These are phyloP conservation scores for Malassezia dermatis DNA, from an alignment of 1,284 basidiomycete genomes.

Conservation along the genomic window DNA sequence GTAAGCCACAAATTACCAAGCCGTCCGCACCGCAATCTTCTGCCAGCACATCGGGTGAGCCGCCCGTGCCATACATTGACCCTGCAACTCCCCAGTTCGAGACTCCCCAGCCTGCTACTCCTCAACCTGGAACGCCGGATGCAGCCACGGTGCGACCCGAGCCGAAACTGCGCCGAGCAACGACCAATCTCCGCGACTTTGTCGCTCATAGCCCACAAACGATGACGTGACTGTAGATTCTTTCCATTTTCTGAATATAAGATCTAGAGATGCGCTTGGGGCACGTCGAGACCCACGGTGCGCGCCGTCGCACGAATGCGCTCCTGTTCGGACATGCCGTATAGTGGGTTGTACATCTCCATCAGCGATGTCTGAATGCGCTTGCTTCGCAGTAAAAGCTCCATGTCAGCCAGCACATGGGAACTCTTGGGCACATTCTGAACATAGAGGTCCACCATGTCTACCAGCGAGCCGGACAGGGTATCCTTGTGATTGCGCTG, in stretches of 20 bases:
- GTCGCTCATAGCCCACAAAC: not conserved
- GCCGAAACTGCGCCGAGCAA: not conserved
- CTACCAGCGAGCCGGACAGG: not conserved
- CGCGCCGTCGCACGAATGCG: conserved; percentile 70
- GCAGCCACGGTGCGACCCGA: not conserved
- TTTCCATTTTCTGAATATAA: not conserved
- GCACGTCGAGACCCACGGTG: conserved; percentile 61
- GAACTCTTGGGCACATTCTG: not conserved
- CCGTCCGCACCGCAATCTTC: not conserved
- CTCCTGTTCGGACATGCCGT: conserved; percentile 67
- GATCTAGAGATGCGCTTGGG: not conserved
- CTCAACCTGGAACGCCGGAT: not conserved
- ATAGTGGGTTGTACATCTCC: conserved; percentile 66
- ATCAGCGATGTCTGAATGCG: conserved; percentile 15
- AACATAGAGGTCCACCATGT: not conserved
- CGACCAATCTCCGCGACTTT: not conserved
- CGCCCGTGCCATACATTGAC: not conserved
- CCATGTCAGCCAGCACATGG: not conserved
- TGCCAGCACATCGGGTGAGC: not conserved
- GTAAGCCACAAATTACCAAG: not conserved
- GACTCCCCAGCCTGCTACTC: not conserved
- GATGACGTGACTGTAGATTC: not conserved
- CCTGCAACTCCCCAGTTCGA: not conserved
- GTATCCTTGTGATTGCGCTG: conserved; percentile 6
- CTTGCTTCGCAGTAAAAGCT: conserved; percentile 16